Evolutionary conservation across 2,329 filamentous ascomycete genomes (phyloP), one percentile per base, ranked within the genome.

Genomic region (Malbranchea zuffiana): DNA sequence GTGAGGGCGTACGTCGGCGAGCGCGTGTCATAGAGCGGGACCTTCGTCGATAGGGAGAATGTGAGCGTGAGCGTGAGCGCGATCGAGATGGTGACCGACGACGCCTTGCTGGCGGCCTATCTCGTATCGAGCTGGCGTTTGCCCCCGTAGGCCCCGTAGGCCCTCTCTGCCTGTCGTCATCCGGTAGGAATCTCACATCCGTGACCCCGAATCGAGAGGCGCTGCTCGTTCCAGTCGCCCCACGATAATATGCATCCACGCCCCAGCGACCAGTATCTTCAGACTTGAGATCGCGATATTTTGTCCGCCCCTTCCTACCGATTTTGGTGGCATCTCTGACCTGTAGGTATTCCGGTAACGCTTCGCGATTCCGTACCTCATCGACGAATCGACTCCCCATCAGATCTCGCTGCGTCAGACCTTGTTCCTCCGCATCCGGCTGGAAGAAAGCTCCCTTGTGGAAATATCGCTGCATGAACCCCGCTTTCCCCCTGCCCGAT

Each of bases 391-490:
- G 68, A 2, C 80, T 74, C 10, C 87, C 87, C 75, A 93, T 93
- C 46, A 95, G 70, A 54, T 95, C 83, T 31, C 90, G 71, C 53
- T 79, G 73, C 45, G 82, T 78, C 30, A 95, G 66, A 1, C 84
- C 83, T 44, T 82, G 76, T 11, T 75, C 76, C 48, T 78, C 75
- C 35, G 78, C 71, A 50, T 92, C 82, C 35, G 87, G 84, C 47
- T 81, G 82, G 67, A 84, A 96, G 66, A 96, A 98, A 11, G 90
- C 90, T 32, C 90, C 90, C 63, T 87, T 88, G 69, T 98, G 90
- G 61, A 84, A 87, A 65, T 96, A 98, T 56, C 87, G 86, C 55
- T 95, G 87, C 82, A 96, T 84, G 58, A 78, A 95, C 2, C 74
- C 74, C 70, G 90, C 84, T 61, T 88, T 81, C 36, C 85, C 85